phyloP scores from a whole-genome alignment of 495 filamentous ascomycete genomes.

The Penicillium paradoxum region DNA sequence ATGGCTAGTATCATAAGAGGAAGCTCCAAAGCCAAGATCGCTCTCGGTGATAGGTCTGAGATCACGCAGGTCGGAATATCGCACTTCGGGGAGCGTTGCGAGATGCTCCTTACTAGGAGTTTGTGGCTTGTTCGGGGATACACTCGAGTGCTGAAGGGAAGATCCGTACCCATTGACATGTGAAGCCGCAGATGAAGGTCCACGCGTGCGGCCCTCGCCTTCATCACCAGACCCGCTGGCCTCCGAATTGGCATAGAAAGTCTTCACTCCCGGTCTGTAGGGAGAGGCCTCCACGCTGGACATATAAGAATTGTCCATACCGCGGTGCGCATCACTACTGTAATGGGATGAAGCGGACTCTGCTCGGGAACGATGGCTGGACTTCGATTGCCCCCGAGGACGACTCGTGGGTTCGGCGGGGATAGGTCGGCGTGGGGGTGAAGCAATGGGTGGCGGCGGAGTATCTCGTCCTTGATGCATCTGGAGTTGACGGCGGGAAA shows the following conservation, averaged over 20 bases:
- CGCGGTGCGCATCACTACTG: conserved; percentile 33
- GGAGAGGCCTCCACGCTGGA: conserved; percentile 33
- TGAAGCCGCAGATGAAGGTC: conserved; percentile 24
- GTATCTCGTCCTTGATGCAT: conserved; percentile 63
- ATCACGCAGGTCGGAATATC: conserved; percentile 40
- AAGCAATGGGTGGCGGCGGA: conserved; percentile 31
- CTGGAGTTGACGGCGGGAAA: conserved; percentile 72
- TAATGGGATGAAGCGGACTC: conserved; percentile 44
- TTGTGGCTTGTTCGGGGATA: conserved; percentile 23
- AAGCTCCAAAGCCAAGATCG: conserved; percentile 10
- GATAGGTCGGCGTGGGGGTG: conserved; percentile 28
- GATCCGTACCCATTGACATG: conserved; percentile 27
- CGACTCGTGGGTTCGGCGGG: conserved; percentile 31
- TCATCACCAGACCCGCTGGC: conserved; percentile 44
- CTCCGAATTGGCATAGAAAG: conserved; percentile 43
- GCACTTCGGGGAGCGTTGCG: conserved; percentile 37
- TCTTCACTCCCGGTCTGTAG: conserved; percentile 19
- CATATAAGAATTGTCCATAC: conserved; percentile 22
- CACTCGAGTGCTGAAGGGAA: conserved; percentile 25
- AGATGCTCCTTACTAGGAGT: conserved; percentile 25
- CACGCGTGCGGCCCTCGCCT: conserved; percentile 22
- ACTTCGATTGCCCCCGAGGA: conserved; percentile 36
- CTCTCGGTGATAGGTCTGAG: conserved; percentile 43
- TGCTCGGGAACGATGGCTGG: conserved; percentile 42
- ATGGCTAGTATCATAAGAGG: conserved; percentile 3